phyloP scores from a whole-genome alignment of 2,329 filamentous ascomycete species.

The Cladosporium colombiae region DNA sequence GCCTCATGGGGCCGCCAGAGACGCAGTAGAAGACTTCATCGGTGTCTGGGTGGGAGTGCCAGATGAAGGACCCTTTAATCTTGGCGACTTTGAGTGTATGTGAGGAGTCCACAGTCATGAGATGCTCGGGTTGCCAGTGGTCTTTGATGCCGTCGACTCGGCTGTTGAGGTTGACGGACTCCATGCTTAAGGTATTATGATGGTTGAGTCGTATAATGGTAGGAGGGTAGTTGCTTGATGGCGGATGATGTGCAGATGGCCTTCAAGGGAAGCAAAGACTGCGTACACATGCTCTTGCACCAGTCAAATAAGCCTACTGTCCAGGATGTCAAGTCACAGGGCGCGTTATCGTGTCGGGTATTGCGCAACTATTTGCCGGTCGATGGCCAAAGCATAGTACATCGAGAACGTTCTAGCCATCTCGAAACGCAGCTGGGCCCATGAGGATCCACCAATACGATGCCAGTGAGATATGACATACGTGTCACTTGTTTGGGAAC shows the following conservation, averaged over 20 bases:
- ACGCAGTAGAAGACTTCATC: slow-evolving; percentile 48
- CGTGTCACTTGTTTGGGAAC: background rate
- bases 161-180: slow-evolving; percentile 20
- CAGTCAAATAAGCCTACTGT: background rate
- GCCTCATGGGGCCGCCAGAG: slow-evolving; percentile 31
- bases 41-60: slow-evolving; percentile 45
- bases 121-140: slow-evolving; percentile 23
- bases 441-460: background rate
- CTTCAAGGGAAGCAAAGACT: background rate
- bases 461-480: background rate
- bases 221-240: background rate
- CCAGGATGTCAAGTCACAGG: slow-evolving; percentile 4
- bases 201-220: background rate
- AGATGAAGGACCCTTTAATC: slow-evolving; percentile 44
- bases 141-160: slow-evolving; percentile 33
- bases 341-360: background rate
- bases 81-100: slow-evolving; percentile 46
- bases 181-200: slow-evolving; percentile 2
- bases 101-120: slow-evolving; percentile 35
- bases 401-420: background rate
- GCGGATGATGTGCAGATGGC: background rate
- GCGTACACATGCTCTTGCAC: background rate
- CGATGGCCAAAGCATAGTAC: background rate
- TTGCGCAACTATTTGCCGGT: background rate
- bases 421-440: background rate